Conservation (phyloP, 169 alveolate genomes). For the Cryptosporidium andersoni region DNA sequence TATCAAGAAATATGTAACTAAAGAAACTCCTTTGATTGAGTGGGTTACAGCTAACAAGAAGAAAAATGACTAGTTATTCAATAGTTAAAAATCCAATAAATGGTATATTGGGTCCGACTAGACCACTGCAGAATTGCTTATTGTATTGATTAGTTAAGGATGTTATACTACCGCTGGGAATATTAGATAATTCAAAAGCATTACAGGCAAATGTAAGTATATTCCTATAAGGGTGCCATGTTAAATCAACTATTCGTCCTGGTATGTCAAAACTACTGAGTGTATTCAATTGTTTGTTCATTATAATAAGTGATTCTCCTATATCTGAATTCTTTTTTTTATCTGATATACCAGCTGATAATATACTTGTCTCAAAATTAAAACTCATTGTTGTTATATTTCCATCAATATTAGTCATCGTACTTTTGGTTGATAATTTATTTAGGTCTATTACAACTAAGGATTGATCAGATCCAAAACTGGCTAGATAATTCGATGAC, state of each 20-base stretch:
- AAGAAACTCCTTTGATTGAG: conserved; percentile 21
- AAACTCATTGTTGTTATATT: conserved; percentile 20
- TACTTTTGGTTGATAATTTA: conserved; percentile 6
- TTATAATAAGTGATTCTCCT: conserved; percentile 31
- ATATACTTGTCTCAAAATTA: conserved; percentile 5
- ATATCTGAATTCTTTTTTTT: conserved; percentile 24
- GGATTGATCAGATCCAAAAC: conserved; percentile 56
- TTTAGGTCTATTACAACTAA: conserved; percentile 10
- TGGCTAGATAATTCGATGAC: conserved; percentile 34
- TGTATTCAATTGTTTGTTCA: not conserved
- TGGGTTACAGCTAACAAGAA: conserved; percentile 27
- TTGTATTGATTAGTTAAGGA: conserved; percentile 32
- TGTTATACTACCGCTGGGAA: conserved; percentile 25
- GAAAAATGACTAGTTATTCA: not conserved
- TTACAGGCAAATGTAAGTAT: conserved; percentile 33
- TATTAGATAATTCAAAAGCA: conserved; percentile 8
- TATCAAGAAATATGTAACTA: conserved; percentile 58
- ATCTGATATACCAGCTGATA: conserved; percentile 34
- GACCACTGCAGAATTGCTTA: conserved; percentile 44
- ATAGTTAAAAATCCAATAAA: conserved; percentile 59
- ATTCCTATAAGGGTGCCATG: conserved; percentile 69
- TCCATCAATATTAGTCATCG: conserved; percentile 51
- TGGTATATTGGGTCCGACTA: conserved; percentile 55
- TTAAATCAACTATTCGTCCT: conserved; percentile 26
- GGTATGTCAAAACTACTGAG: conserved; percentile 66